Evolutionary conservation across 2,329 filamentous ascomycete genomes (phyloP).

Genomic region (Clarireedia monteithiana): DNA sequence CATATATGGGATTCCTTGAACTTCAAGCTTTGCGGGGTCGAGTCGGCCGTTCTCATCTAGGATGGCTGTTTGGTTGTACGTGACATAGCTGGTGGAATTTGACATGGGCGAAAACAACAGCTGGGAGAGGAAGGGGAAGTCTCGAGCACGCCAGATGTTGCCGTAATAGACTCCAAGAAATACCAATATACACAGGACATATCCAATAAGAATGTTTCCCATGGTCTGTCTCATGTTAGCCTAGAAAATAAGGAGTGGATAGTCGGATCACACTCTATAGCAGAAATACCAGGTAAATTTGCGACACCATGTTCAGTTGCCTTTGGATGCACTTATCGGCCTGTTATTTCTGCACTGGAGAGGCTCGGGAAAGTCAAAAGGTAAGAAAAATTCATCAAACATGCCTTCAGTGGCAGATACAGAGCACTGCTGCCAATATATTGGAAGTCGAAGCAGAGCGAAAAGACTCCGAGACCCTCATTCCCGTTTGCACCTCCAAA

Average conservation of each 20-base stretch:
- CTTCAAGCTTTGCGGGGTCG: conserved; percentile 28
- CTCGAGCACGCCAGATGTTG: conserved; percentile 34
- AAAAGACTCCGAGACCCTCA: conserved; percentile 33
- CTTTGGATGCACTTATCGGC: no score
- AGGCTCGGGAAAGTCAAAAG: no score
- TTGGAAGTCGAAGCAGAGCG: conserved; percentile 36
- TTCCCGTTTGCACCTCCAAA: conserved; percentile 40
- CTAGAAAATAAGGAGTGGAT: no score
- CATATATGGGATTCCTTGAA: conserved; percentile 35
- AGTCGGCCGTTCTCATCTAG: conserved; percentile 34
- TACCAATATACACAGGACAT: conserved; percentile 27
- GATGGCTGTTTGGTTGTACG: conserved; percentile 37
- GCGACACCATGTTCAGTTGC: no score
- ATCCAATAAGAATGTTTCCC: conserved; percentile 25
- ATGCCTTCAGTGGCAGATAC: conserved; percentile 22
- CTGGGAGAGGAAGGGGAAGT: conserved; percentile 37
- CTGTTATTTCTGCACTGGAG: no score
- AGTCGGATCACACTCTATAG: no score
- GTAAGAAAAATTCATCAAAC: neutral
- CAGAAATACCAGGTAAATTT: no score
- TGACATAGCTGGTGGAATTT: conserved; percentile 30
- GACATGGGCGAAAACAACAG: conserved; percentile 32
- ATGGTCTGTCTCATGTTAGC: neutral
- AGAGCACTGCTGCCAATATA: conserved; percentile 30
- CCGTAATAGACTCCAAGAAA: conserved; percentile 35